phyloP scores from a whole-genome alignment of 2,329 filamentous ascomycete genomes.

The Neoascochyta sp. region DNA sequence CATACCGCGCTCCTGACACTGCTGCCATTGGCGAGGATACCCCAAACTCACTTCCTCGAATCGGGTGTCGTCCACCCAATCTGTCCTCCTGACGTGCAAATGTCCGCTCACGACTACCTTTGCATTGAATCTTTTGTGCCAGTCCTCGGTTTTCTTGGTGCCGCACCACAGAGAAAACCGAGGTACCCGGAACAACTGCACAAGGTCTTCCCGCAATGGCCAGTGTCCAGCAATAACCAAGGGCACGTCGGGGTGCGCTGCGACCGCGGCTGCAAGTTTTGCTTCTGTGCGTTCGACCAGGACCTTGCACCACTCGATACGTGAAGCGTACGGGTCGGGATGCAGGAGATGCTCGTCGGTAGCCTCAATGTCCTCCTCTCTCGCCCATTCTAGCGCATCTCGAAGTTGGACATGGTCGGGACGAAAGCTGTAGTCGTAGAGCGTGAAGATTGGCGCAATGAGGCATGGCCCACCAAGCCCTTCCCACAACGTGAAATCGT shows the following conservation, averaged over 20 bases:
- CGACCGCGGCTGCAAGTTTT: slow-evolving; percentile 38
- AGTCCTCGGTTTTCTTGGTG: slow-evolving; percentile 46
- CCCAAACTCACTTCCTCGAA: slow-evolving; percentile 48
- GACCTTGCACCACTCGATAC: slow-evolving; percentile 46
- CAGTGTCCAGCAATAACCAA: slow-evolving; percentile 47
- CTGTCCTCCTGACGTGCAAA: slow-evolving; percentile 46
- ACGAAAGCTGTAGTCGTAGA: slow-evolving; percentile 59
- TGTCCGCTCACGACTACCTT: slow-evolving; percentile 48
- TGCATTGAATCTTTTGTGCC: slow-evolving; percentile 46
- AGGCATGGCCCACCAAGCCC: slow-evolving; percentile 49
- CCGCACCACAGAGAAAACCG: slow-evolving; percentile 49
- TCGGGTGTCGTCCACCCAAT: slow-evolving; percentile 46
- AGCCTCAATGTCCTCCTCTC: slow-evolving; percentile 45
- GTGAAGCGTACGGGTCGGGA: slow-evolving; percentile 44
- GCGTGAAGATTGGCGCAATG: slow-evolving; percentile 55
- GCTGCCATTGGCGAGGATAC: slow-evolving; percentile 48
- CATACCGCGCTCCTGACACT: slow-evolving; percentile 41
- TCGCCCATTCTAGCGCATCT: slow-evolving; percentile 46
- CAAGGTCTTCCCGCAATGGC: slow-evolving; percentile 45
- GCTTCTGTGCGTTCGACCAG: slow-evolving; percentile 41
- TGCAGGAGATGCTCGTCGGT: slow-evolving; percentile 47
- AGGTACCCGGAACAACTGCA: slow-evolving; percentile 43
- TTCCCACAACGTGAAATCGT: slow-evolving; percentile 53
- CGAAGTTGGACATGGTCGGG: slow-evolving; percentile 49
- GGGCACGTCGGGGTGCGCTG: slow-evolving; percentile 29